Evolutionary conservation across 2,329 filamentous ascomycete species (phyloP).

Genomic region (Penicillium sp.): DNA sequence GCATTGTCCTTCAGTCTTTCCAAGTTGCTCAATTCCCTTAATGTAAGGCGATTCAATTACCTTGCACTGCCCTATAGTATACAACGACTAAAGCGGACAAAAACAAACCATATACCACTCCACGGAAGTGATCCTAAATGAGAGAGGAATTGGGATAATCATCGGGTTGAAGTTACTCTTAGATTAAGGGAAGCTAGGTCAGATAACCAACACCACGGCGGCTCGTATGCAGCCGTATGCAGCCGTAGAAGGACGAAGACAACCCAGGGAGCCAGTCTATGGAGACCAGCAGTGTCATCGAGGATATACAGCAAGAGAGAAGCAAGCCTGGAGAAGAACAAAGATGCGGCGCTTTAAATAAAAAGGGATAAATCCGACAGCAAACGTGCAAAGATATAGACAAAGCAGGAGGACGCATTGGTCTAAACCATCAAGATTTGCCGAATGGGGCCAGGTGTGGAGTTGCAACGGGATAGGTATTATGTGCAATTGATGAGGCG

Average conservation of each 20-base stretch:
- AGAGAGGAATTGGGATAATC: not conserved
- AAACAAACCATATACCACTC: not conserved
- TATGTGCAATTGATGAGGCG: constrained; percentile 22
- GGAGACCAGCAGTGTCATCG: not conserved
- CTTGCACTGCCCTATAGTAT: not conserved
- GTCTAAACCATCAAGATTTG: constrained; percentile 17
- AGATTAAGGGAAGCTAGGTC: constrained; percentile 11
- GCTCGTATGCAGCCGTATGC: constrained; percentile 19
- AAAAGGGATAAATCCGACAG: not conserved
- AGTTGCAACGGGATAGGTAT: constrained; percentile 18
- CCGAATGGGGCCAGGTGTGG: constrained; percentile 4
- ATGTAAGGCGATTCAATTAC: not conserved
- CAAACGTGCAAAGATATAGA: constrained; percentile 13
- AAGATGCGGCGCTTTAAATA: not conserved
- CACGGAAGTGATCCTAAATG: not conserved
- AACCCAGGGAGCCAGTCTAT: constrained; percentile 8
- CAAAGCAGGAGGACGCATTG: constrained; percentile 4
- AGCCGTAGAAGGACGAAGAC: constrained; percentile 4
- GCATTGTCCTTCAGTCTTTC: not conserved
- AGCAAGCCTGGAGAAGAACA: not conserved
- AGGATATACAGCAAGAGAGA: not conserved
- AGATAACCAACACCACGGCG: constrained; percentile 5
- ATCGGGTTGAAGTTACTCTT: constrained; percentile 16
- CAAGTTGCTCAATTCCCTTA: not conserved
- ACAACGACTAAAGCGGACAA: not conserved